phyloP scores from a whole-genome alignment of 169 alveolate genomes.

The Eimeria necatrix region DNA sequence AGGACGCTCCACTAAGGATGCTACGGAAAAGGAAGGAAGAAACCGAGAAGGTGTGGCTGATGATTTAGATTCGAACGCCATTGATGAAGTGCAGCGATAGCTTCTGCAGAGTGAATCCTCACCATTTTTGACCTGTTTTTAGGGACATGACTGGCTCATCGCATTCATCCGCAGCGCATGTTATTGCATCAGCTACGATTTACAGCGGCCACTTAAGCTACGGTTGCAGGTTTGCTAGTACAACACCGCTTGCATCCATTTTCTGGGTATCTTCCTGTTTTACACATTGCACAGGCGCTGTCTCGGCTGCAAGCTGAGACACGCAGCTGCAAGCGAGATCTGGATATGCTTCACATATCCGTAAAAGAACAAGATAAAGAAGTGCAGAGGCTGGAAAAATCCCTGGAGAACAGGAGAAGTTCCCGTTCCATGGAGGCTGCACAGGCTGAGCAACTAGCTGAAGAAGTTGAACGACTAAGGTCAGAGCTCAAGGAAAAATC shows the following conservation, averaged over 20 bases:
- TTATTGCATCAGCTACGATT: too few relatives aligned
- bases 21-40: slow-evolving; percentile 68
- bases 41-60: slow-evolving; percentile 12
- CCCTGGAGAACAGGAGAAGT: slow-evolving; percentile 31
- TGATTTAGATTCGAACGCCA: too few relatives aligned
- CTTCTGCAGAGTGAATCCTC: too few relatives aligned
- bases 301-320: slow-evolving; percentile 62
- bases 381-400: slow-evolving; percentile 7
- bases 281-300: slow-evolving; percentile 3
- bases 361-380: slow-evolving; percentile 40
- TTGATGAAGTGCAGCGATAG: too few relatives aligned
- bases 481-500: background rate
- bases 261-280: background rate
- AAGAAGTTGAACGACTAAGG: slow-evolving; percentile 24
- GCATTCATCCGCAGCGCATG: too few relatives aligned
- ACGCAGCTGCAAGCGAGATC: slow-evolving; percentile 53
- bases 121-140: too few relatives aligned
- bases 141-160: too few relatives aligned
- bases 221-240: too few relatives aligned
- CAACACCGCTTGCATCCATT: background rate
- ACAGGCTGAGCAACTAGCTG: slow-evolving; percentile 7
- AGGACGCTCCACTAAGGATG: slow-evolving; percentile 67
- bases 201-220: too few relatives aligned
- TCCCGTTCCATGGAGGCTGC: slow-evolving; percentile 46
- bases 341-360: background rate